A percentile compares a stretch with the other conserved stretches of the same genome.
Conservation (phyloP, 352 stramenopile species). For the Phytophthora agathidicida region DNA sequence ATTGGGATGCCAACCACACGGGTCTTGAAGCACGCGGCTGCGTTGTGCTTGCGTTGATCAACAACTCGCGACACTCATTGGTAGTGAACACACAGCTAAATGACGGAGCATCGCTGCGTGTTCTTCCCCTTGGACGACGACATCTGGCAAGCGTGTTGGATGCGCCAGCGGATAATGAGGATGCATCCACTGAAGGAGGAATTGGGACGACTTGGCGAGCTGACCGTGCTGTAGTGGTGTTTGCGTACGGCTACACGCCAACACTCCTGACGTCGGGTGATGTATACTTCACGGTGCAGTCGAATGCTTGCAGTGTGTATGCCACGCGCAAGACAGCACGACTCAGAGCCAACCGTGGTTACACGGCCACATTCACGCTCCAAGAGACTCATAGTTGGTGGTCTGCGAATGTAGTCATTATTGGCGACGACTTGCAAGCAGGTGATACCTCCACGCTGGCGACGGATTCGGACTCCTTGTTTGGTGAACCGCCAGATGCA, state of each 20-base stretch:
- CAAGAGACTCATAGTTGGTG: constrained; percentile 85
- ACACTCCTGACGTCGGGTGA: constrained; percentile 84
- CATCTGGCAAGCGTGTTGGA: constrained; percentile 60
- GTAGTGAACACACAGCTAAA: constrained; percentile 73
- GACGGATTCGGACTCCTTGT: constrained; percentile 29
- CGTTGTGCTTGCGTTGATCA: constrained; percentile 74
- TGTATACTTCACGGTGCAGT: constrained; percentile 85
- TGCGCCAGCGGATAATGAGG: constrained; percentile 2
- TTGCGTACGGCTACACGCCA: constrained; percentile 87
- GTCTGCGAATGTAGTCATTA: constrained; percentile 80
- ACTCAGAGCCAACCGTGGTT: constrained; percentile 76
- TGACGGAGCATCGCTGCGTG: constrained; percentile 74
- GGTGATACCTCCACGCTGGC: constrained; percentile 25
- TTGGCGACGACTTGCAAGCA: constrained; percentile 80
- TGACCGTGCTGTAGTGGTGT: constrained; percentile 75
- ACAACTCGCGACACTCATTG: constrained; percentile 81
- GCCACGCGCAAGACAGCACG: constrained; percentile 81
- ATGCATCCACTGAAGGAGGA: constrained; percentile 13
- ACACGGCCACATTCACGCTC: constrained; percentile 83
- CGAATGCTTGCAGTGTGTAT: constrained; percentile 84
- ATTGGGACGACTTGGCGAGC: constrained; percentile 53
- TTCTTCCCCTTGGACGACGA: constrained; percentile 64
- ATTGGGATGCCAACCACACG: constrained; percentile 88
- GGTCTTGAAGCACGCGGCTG: constrained; percentile 79
- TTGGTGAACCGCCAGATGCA: constrained; percentile 27